These are phyloP conservation scores for Hygrocybe coccinea DNA, from an alignment of 768 basidiomycete genomes.

Conservation along the genomic window DNA sequence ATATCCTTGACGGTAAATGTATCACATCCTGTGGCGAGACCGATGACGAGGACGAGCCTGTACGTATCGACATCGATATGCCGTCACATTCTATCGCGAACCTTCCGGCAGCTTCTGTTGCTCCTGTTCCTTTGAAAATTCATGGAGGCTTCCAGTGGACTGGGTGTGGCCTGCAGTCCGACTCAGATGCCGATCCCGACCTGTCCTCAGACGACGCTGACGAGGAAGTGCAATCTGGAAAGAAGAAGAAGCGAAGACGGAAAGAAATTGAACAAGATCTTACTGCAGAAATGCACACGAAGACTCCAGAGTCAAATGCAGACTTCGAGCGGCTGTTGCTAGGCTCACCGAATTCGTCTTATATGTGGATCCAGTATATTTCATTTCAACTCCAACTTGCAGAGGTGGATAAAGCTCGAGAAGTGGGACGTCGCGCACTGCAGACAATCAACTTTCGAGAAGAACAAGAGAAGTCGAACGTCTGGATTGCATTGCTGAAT, in stretches of 20 bases:
- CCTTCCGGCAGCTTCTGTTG: conserved; percentile 8
- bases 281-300: conserved; percentile 84
- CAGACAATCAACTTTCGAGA: conserved; percentile 90
- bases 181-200: conserved; percentile 38
- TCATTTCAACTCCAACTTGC: conserved; percentile 97
- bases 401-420: conserved; percentile 90
- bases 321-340: conserved; percentile 93
- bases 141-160: conserved; percentile 73
- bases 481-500: conserved; percentile 96
- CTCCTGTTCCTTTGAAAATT: conserved; percentile 43
- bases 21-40: conserved; percentile 16
- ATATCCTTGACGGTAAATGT: conserved; percentile 10
- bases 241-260: conserved; percentile 62
- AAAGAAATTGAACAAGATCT: conserved; percentile 73
- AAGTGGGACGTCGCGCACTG: conserved; percentile 79
- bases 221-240: conserved; percentile 42
- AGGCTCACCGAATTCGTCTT: conserved; percentile 94
- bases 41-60: conserved; percentile 34
- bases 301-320: conserved; percentile 81
- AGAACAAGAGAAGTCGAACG: conserved; percentile 91
- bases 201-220: conserved; percentile 50
- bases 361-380: conserved; percentile 99
- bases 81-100: conserved; percentile 19
- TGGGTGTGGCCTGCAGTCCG: conserved; percentile 31
- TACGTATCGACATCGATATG: conserved; percentile 44